Base-by-base conservation (phyloP, 2,329 filamentous ascomycete genomes). In the Aspergillus ustus region DNA sequence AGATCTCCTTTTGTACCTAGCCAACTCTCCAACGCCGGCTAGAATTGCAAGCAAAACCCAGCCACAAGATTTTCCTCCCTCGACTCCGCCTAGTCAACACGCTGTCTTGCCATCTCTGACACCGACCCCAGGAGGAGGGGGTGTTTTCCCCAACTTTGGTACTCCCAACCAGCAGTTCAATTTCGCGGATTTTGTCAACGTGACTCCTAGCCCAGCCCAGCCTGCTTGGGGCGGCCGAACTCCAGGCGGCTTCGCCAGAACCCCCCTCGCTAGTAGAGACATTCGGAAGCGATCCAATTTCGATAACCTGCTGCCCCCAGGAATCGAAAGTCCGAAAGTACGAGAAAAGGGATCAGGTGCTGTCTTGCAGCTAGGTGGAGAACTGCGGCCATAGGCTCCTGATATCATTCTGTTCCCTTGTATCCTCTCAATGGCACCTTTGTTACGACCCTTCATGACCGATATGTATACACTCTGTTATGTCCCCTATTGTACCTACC, bases 101-200 rank as follows among this genome's bases (percentile, higher is more conserved):
- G 75, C 76, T 17, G 71, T 73, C 28, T 75, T 84, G 49, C 80
- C 81, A 53, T 81, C 84, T 58, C 77, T 87, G 58, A 83, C 84
- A 31, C 75, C 77, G 2, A 87, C 85, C 13, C 82, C 85, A 83
- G 67, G 91, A 87, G 54, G 82, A 91, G 56, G 82, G 91, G 64
- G 93, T 88, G 22, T 96, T 88, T 60, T 96, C 89, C 87, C 88
- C 49, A 83, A 84, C 52, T 84, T 88, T 55, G 88, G 87, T 65
- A 98, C 94, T 0, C 94, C 94, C 0, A 89, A 89, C 17, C 91
- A 93, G 72, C 86, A 83, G 53, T 96, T 98, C 77, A 96, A 98
- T 80, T 96, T 98, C 79, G 88, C 93, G 56, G 95, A 99, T 74
- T 99, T 97, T 78, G 90, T 98, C 74, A 97, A 98, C 78, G 94